phyloP scores from a whole-genome alignment of 2,329 filamentous ascomycete genomes.

The Aphanocladium album region DNA sequence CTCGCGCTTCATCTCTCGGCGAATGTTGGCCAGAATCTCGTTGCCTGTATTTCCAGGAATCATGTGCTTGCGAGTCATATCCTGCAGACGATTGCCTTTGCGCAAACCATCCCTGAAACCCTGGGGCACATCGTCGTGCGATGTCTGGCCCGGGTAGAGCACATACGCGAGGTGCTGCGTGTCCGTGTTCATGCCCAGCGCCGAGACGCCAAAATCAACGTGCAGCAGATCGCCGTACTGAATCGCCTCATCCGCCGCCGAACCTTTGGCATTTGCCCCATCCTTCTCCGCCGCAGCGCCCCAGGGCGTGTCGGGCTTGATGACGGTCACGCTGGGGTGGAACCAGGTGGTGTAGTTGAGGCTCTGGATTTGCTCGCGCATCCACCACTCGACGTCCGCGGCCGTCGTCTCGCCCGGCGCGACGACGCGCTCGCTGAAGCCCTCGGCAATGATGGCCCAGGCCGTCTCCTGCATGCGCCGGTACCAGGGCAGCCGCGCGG shows the following conservation, averaged over 20 bases:
- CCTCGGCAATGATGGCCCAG: conserved; percentile 44
- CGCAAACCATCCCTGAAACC: conserved; percentile 37
- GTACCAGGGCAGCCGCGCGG: conserved; percentile 37
- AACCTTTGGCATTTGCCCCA: neutral
- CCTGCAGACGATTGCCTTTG: conserved; percentile 43
- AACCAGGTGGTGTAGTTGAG: conserved; percentile 51
- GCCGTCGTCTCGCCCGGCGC: conserved; percentile 39
- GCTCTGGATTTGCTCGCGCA: conserved; percentile 42
- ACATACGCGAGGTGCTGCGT: conserved; percentile 49
- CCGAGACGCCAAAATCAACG: conserved; percentile 45
- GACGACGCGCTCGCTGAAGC: conserved; percentile 39
- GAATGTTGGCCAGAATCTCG: conserved; percentile 35
- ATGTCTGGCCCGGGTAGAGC: conserved; percentile 35
- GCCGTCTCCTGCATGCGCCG: conserved; percentile 43
- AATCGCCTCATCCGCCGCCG: conserved; percentile 26
- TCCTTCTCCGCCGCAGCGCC: neutral
- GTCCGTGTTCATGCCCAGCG: conserved; percentile 43
- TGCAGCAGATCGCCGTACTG: conserved; percentile 43
- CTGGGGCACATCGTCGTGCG: conserved; percentile 34
- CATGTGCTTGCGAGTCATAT: conserved; percentile 42
- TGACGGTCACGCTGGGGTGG: conserved; percentile 40
- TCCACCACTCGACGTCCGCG: conserved; percentile 46
- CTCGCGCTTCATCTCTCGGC: conserved; percentile 36
- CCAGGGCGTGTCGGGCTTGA: conserved; percentile 23
- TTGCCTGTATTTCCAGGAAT: conserved; percentile 40